Base-by-base conservation (phyloP, 225 moss, liverwort and hornwort species). In the Physcomitrium patens region DNA sequence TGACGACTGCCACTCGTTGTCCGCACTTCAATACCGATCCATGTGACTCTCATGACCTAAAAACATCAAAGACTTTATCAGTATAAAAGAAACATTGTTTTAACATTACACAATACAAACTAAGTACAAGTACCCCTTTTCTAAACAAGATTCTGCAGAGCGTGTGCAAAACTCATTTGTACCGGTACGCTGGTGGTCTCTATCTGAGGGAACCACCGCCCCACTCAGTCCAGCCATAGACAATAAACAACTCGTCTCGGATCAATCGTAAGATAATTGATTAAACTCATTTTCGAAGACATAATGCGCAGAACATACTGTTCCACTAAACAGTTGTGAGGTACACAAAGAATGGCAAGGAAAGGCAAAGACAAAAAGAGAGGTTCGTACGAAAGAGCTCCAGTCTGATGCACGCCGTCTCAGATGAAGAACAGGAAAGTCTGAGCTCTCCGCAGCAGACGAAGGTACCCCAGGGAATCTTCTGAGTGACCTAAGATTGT, bases 341-440 rank as follows among this genome's bases (percentile, higher is more conserved):
- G n/a, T 28, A 26, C 12, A 28, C 12, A 48, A 60, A 60, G 48
- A 71, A 28, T 12, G 15, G 48, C 18, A 26, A 70, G 46, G 23
- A 11, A 71, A 50, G 5, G 28, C 37, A 12, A 27, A 46, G 44
- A 44, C 19, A 63, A 70, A 52, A 64, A 7, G 31, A 76, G 23
- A 60, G 28, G 19, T 8, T 17, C 50, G 18, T 90, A 94, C 93
- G 76, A 89, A 91, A 12, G 91, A 89, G 74, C 84, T 84, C 93
- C 91, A 94, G 71, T 91, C 89, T 7, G 93, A 84, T 74, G 86
- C 86, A 51, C 93, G 91, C 55, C 93, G 91, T 48, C 89, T 84
- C 42, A 94, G 83, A 85, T 94, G 93, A 60, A 89, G 89, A 58
- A 94, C 93, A 67, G 91, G 80, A 73, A 94, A 94, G 45, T 94